These are phyloP conservation scores for Pythium aphanidermatum DNA, from an alignment of 352 stramenopile species.

Conservation along the genomic window DNA sequence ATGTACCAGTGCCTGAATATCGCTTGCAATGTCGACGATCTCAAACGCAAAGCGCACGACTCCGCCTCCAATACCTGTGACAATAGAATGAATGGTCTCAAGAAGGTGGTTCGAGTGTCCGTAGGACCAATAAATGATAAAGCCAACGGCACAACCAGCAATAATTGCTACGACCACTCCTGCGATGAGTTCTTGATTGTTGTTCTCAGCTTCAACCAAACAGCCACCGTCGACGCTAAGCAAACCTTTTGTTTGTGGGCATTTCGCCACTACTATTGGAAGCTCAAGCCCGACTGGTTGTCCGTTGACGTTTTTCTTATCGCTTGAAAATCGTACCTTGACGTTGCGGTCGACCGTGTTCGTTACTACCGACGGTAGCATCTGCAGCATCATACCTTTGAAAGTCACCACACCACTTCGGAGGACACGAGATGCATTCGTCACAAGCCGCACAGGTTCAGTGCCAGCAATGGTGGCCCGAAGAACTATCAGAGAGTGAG, in stretches of 20 bases:
- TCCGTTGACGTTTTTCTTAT: neutral
- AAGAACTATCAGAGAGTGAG: neutral
- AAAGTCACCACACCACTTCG: neutral
- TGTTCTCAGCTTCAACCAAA: constrained; percentile 6
- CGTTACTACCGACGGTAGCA: neutral
- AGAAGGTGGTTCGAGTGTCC: constrained; percentile 16
- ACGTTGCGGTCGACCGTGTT: constrained; percentile 2
- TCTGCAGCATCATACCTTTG: constrained; percentile 6
- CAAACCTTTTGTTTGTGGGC: constrained; percentile 3
- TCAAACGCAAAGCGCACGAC: constrained; percentile 15
- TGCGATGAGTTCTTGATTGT: constrained; percentile 1
- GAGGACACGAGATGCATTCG: constrained; percentile 1
- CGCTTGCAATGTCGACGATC: constrained; percentile 12
- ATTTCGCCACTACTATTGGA: constrained; percentile 1
- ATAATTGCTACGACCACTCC: constrained; percentile 13
- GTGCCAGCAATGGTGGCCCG: neutral
- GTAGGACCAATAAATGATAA: constrained; percentile 17
- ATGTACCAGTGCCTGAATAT: constrained; percentile 13
- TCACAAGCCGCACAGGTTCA: neutral
- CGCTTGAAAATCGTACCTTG: neutral
- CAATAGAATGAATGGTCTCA: constrained; percentile 8
- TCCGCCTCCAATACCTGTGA: constrained; percentile 12
- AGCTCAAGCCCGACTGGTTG: neutral
- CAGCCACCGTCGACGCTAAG: constrained; percentile 11
- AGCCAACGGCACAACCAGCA: constrained; percentile 1